Base-by-base conservation (phyloP, 306 rosid genomes). In the Gastrolobium bilobum region DNA sequence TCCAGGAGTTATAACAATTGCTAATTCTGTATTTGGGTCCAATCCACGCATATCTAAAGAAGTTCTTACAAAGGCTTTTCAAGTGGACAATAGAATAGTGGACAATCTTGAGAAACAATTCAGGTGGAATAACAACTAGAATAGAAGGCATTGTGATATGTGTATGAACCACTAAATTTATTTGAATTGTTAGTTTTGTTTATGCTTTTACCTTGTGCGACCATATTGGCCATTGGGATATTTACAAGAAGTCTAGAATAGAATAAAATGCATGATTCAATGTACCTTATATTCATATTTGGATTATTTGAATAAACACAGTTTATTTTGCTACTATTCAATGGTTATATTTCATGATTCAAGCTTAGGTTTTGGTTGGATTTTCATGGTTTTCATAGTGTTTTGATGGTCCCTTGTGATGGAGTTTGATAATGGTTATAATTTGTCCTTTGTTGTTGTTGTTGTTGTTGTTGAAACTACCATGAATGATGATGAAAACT, bases 11-110 rank as follows among this genome's bases (percentile, higher is more conserved):
- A 69, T 48, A 0, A 60, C 81, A 0, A 51, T 82, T 68, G 85
- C 85, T 0, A 68, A 77, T 3, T 56, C 79, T 20, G 66, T 78
- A 0, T 83, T 86, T 3, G 87, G 84, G 1, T 73, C 87, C 4
- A 40, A 73, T 31, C 90, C 90, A 13, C 50, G 46, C 7, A 86
- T 86, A 0, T 61, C 77, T 34, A 14, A 56, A 0, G 67, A 84
- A 8, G 69, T 81, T n/a, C 82, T 83, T 1, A 26, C 84, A 4
- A 77, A 75, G 60, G 84, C 87, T 8, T 87, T 81, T 43, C 83
- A 72, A 35, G 79, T 83, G 3, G 84, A 80, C 26, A 68, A 66
- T 7, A 84, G 47, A 0, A 3, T 73, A 7, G 63, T 83, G 0
- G 31, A 80, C 10, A 1, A 46, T 20, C 81, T 86, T 35, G 65